phyloP scores from a whole-genome alignment of 495 filamentous ascomycete species.

The Thermochaetoides thermophila region DNA sequence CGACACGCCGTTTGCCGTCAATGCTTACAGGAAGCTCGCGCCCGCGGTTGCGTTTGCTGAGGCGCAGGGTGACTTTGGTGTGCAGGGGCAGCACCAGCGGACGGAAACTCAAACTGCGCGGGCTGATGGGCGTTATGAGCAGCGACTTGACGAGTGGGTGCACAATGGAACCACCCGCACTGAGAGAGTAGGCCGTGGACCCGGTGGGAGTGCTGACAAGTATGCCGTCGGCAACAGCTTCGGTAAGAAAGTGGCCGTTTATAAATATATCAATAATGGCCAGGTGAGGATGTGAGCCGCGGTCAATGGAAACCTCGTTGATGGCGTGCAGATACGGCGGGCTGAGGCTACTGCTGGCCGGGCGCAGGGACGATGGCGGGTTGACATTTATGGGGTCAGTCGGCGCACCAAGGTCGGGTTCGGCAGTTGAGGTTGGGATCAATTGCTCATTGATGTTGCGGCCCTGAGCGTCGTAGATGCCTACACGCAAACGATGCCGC shows the following conservation, averaged over 20 bases:
- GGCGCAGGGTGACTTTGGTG: constrained; percentile 66
- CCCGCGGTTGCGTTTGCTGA: constrained; percentile 72
- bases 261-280: constrained; percentile 81
- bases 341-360: neutral
- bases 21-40: constrained; percentile 78
- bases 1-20: constrained; percentile 64
- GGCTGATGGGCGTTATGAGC: constrained; percentile 86
- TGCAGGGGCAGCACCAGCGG: constrained; percentile 80
- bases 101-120: constrained; percentile 79
- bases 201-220: constrained; percentile 89
- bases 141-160: constrained; percentile 81
- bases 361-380: neutral
- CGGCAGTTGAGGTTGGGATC: constrained; percentile 28
- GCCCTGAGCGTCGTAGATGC: constrained; percentile 54
- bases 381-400: constrained; percentile 2
- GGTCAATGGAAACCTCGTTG: constrained; percentile 90
- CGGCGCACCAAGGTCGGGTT: constrained; percentile 25
- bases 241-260: constrained; percentile 71
- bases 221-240: constrained; percentile 87
- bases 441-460: constrained; percentile 32
- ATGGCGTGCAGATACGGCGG: constrained; percentile 57
- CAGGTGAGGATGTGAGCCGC: constrained; percentile 76
- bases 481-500: constrained; percentile 72
- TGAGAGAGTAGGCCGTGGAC: constrained; percentile 88
- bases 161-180: constrained; percentile 82